phyloP scores from a whole-genome alignment of 2,329 filamentous ascomycete genomes.

The Neopestalotiopsis clavispora region DNA sequence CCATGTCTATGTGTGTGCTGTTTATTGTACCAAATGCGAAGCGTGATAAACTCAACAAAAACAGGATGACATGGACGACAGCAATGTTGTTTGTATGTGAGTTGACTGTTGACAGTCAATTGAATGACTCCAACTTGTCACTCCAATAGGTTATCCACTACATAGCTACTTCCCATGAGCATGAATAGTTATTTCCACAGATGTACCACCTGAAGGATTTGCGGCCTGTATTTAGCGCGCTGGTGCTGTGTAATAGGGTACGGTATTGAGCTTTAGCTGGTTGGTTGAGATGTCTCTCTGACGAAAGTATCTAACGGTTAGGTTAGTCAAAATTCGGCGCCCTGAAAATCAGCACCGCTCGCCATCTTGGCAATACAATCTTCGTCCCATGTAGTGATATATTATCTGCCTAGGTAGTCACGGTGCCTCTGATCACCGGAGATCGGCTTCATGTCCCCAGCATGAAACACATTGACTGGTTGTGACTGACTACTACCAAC shows the following conservation, averaged over 20 bases:
- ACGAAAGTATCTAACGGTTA: not conserved
- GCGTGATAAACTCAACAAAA: no score
- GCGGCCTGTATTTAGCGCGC: not conserved
- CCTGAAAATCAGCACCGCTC: not conserved
- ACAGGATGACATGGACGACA: no score
- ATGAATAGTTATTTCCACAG: no score
- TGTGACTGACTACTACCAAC: not conserved
- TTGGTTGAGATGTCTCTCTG: not conserved
- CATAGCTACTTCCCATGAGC: no score
- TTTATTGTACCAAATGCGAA: no score
- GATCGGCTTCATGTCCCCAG: not conserved
- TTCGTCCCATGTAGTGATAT: not conserved
- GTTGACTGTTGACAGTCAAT: no score
- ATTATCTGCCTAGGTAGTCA: not conserved
- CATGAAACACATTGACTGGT: not conserved
- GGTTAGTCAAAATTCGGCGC: not conserved
- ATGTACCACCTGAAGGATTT: not conserved
- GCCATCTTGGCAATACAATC: not conserved
- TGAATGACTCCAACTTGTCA: no score
- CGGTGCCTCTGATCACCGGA: not conserved
- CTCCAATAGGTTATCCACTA: no score
- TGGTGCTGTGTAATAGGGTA: not conserved
- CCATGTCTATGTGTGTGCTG: no score
- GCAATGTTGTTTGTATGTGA: no score
- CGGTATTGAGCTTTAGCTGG: not conserved